Conservation (phyloP, 169 alveolate species). For the Theileria sp. region DNA sequence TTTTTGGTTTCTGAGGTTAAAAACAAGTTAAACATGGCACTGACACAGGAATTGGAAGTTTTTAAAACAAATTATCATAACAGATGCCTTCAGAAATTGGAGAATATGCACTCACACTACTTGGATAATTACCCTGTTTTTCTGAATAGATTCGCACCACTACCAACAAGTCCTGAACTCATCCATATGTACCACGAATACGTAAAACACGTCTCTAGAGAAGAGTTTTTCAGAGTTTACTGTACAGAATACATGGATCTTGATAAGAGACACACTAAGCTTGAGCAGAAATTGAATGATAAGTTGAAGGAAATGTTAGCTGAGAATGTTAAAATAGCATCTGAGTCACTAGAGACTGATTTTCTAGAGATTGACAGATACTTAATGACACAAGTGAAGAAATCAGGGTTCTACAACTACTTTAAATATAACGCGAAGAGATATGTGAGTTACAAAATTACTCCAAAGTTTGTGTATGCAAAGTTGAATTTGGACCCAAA, state of each 20-base stretch:
- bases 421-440: constrained; percentile 6
- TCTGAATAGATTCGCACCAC: neutral
- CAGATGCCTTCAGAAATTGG: neutral
- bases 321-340: neutral
- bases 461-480: neutral
- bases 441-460: neutral
- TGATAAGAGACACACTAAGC: neutral
- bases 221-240: neutral
- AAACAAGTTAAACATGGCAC: constrained; percentile 12
- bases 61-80: neutral
- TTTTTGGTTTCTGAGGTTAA: neutral
- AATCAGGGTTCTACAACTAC: constrained; percentile 13
- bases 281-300: neutral
- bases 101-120: neutral
- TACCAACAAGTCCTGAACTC: constrained; percentile 15
- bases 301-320: neutral
- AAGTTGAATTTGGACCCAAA: neutral
- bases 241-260: constrained; percentile 4
- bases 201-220: neutral
- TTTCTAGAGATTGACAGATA: neutral
- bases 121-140: neutral
- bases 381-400: neutral
- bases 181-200: neutral
- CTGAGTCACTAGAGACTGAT: neutral
- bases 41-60: neutral